Conservation (phyloP, 78 protist genomes). For the Anaeramoeba flamelloides region DNA sequence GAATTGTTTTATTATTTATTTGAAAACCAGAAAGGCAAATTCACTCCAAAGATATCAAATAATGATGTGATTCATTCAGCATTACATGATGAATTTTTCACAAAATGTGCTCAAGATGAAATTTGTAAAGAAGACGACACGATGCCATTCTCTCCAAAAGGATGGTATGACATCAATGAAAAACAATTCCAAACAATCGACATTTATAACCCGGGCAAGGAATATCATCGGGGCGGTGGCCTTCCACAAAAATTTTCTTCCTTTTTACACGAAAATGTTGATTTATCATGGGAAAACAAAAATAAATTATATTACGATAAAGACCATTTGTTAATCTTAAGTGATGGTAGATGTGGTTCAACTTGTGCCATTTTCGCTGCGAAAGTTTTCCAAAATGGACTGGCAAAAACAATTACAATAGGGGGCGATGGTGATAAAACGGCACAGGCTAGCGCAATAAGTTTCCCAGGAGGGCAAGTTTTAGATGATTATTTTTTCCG, state of each 20-base stretch:
- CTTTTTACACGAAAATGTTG: background rate
- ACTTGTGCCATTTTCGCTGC: background rate
- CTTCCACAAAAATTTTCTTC: background rate
- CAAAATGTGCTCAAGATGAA: background rate
- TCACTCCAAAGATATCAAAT: too few relatives aligned
- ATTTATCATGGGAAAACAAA: background rate
- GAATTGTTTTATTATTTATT: too few relatives aligned
- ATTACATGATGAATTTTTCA: background rate
- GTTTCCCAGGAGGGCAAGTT: conserved; percentile 1
- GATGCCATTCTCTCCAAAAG: background rate
- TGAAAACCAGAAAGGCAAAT: too few relatives aligned
- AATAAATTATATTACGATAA: background rate
- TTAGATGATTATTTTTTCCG: too few relatives aligned
- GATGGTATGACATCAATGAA: background rate
- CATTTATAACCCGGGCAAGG: background rate
- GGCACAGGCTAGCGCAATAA: background rate
- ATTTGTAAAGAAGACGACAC: background rate
- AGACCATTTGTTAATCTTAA: background rate
- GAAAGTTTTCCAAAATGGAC: background rate
- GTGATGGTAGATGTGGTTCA: background rate
- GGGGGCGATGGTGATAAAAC: background rate
- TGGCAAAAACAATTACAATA: background rate
- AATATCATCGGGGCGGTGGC: background rate
- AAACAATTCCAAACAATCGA: background rate
- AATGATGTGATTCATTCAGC: background rate